Percentiles rank a stretch among this genome's conserved stretches.
phyloP scores from a whole-genome alignment of 78 protist species.

The Salpingoeca rosetta region DNA sequence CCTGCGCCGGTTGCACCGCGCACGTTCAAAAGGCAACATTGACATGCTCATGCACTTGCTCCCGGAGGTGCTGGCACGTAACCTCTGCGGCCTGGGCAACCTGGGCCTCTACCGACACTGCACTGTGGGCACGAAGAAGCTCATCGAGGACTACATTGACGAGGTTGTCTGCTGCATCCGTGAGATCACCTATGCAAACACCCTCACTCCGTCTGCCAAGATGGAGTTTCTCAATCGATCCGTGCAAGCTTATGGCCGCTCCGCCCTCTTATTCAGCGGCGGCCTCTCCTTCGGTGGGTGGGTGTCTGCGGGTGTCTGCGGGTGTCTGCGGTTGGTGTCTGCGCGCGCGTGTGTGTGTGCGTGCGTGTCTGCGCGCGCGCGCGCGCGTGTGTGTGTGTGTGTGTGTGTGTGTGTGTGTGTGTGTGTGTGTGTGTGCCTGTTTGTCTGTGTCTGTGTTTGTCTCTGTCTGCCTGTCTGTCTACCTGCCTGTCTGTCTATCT shows the following conservation, averaged over 20 bases:
- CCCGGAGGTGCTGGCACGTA: constrained; percentile 15
- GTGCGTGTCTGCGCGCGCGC: too few species aligned
- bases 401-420: too few species aligned
- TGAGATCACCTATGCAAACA: not conserved
- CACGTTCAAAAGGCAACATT: not conserved
- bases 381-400: too few species aligned
- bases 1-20: not conserved
- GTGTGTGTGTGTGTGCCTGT: too few species aligned
- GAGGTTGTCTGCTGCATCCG: constrained; percentile 12
- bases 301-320: too few species aligned
- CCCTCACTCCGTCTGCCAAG: not conserved
- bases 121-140: constrained; percentile 28
- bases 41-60: not conserved
- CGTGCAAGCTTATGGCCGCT: constrained; percentile 53
- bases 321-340: too few species aligned
- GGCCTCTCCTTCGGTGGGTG: constrained; percentile 37
- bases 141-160: constrained; percentile 34
- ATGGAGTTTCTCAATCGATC: constrained; percentile 6
- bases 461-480: too few species aligned
- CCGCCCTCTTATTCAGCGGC: constrained; percentile 59
- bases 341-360: too few species aligned
- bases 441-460: too few species aligned
- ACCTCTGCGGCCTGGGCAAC: constrained; percentile 33
- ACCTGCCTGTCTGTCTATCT: too few species aligned
- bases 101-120: constrained; percentile 5